Evolutionary conservation across 176 grass and related monocot species (phyloP).

Genomic region (Phoenix roebelenii): DNA sequence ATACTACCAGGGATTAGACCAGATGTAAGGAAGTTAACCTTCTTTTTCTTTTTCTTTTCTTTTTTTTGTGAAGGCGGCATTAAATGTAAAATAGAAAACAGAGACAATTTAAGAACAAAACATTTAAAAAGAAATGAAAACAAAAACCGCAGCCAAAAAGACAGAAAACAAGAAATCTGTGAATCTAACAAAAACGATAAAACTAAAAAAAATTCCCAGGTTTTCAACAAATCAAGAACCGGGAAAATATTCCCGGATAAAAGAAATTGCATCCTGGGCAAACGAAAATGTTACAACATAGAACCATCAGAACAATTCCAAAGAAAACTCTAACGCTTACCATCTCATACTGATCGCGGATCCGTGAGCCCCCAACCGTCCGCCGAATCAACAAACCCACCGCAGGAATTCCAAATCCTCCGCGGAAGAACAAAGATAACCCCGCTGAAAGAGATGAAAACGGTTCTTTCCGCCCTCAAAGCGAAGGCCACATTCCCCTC

Average conservation of each 20-base stretch:
- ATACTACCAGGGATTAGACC: too few species aligned
- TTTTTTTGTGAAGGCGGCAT: too few species aligned
- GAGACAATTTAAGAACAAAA: neutral
- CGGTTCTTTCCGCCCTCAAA: neutral
- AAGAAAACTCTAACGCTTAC: slow-evolving; percentile 20
- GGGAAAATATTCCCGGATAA: too few species aligned
- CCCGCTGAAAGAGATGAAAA: neutral
- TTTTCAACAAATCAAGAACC: too few species aligned
- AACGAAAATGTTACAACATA: too few species aligned
- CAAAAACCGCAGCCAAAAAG: neutral
- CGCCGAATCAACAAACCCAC: slow-evolving; percentile 16
- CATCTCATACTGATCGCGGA: slow-evolving; percentile 36
- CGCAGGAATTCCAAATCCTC: neutral
- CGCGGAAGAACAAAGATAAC: neutral
- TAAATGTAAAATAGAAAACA: neutral
- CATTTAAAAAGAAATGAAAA: neutral
- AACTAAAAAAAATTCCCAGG: too few species aligned
- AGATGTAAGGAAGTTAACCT: too few species aligned
- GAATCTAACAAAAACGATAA: too few species aligned
- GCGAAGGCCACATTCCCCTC: slow-evolving; percentile 17
- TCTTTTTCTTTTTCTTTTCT: too few species aligned
- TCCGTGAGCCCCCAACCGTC: slow-evolving; percentile 1
- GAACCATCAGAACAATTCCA: too few species aligned
- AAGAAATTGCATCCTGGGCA: too few species aligned
- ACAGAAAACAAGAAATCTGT: neutral